Percentiles rank a stretch among this genome's conserved stretches.
phyloP scores from a whole-genome alignment of 2,329 filamentous ascomycete genomes.

The Epichloe festucae region DNA sequence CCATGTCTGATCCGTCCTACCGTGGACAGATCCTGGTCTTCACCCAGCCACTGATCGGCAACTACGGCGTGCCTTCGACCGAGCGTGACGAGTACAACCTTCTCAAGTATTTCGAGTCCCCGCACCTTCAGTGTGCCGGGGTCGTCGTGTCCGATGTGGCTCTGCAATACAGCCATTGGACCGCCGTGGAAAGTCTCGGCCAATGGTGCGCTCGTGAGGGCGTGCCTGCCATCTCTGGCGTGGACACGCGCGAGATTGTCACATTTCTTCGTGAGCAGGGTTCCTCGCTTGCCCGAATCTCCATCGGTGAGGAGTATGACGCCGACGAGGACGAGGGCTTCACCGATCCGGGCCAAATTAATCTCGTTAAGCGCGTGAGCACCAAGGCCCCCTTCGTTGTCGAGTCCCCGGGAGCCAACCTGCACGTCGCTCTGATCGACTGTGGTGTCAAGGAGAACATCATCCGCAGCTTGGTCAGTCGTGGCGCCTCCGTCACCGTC shows the following conservation, averaged over 20 bases:
- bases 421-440: slow-evolving; percentile 90
- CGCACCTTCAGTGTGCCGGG: slow-evolving; percentile 90
- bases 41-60: slow-evolving; percentile 94
- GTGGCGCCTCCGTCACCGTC: slow-evolving; percentile 82
- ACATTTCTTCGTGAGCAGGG: slow-evolving; percentile 92
- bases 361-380: slow-evolving; percentile 89
- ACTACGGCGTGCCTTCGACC: slow-evolving; percentile 89
- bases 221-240: slow-evolving; percentile 88
- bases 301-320: slow-evolving; percentile 94
- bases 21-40: slow-evolving; percentile 95
- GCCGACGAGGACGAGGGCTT: slow-evolving; percentile 96
- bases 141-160: slow-evolving; percentile 94
- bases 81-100: slow-evolving; percentile 79
- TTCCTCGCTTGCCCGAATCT: slow-evolving; percentile 88
- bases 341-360: slow-evolving; percentile 89
- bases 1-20: slow-evolving; percentile 77
- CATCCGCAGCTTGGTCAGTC: slow-evolving; percentile 80
- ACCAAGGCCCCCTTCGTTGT: slow-evolving; percentile 98
- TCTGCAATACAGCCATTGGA: slow-evolving; percentile 95
- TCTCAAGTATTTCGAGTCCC: slow-evolving; percentile 95
- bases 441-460: slow-evolving; percentile 99
- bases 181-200: slow-evolving; percentile 82
- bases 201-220: slow-evolving; percentile 96
- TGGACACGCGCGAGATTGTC: slow-evolving; percentile 94
- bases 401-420: slow-evolving; percentile 66